Evolutionary conservation across 192 early-diverging fungal genomes (phyloP), one percentile per base, ranked within the genome.

Genomic region (Podila epigama): DNA sequence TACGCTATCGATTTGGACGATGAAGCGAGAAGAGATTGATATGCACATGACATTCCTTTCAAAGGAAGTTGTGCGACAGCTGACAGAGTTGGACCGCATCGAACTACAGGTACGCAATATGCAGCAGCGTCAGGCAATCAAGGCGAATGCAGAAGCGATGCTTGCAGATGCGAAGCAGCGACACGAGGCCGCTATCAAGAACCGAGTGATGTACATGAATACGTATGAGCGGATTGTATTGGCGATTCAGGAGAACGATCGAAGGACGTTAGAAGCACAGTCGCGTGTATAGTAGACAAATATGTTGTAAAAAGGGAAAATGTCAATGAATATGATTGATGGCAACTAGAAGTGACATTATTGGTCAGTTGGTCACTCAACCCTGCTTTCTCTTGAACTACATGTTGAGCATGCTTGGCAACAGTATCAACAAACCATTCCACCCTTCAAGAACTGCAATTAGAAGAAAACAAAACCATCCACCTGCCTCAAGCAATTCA

Each of bases 1-100:
- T 33, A 77, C 73, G 16, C 61, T 77, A 13, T 68, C 55, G 6
- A 29, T 63, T 0, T 77, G 73, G 73, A 50, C 16, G 22, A 37
- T 68, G 13, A 68, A 58, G 9, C 5, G 27, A 3, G 65, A 58
- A 13, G 73, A 77, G 51, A 58, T 77, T n/a, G n/a, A 51, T 31
- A 37, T 68, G 36, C 66, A 77, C 8, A 57, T 51, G 60, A 44
- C 52, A 28, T 13, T 77, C 20, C 18, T 77, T 34, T 58, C 60
- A 9, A 35, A 50, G 50, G 61, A 77, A 36, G 64, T 77, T 11
- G 52, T 51, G 56, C 65, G 66, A 3, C 54, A 40, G 22, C 33
- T 77, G 73, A 37, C 41, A 1, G 50, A 77, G 4, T 41, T 42
- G 16, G n/a, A 75, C 36, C 63, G 63, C 9, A 54, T 66, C 16